Evolutionary conservation across 225 moss, liverwort and hornwort species (phyloP).

Genomic region (Lunularia cruciata): DNA sequence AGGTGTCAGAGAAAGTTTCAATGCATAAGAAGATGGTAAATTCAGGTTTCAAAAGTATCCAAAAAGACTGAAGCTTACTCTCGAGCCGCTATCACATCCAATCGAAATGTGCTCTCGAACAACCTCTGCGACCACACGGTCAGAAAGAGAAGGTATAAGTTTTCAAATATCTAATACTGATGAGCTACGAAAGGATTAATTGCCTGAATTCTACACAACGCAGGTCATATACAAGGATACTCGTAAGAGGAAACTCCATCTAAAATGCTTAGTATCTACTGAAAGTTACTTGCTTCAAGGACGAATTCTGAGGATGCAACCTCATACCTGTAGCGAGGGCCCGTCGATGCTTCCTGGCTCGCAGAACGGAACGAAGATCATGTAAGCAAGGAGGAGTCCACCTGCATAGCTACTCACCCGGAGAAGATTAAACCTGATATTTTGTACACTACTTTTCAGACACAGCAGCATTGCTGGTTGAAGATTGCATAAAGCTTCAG

Average conservation of each 20-base stretch:
- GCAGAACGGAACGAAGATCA: slow-evolving; percentile 85
- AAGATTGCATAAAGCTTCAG: too few species aligned
- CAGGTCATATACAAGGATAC: background rate
- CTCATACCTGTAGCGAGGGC: slow-evolving; percentile 69
- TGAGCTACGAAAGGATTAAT: background rate
- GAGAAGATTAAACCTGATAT: too few species aligned
- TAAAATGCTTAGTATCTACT: background rate
- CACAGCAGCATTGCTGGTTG: too few species aligned
- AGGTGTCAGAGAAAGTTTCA: too few species aligned
- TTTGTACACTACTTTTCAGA: too few species aligned
- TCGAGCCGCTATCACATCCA: slow-evolving; percentile 77
- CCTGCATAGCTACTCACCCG: slow-evolving; percentile 70
- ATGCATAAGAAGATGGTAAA: background rate
- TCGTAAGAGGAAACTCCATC: too few species aligned
- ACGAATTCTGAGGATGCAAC: too few species aligned
- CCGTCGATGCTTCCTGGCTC: slow-evolving; percentile 84
- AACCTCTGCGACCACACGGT: too few species aligned
- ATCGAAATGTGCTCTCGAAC: slow-evolving; percentile 84
- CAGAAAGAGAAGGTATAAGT: slow-evolving; percentile 14
- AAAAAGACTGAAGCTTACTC: slow-evolving; percentile 54
- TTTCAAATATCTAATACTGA: too few species aligned
- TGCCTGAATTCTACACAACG: too few species aligned
- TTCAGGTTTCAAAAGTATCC: background rate
- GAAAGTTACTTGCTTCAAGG: too few species aligned
- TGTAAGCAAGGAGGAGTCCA: slow-evolving; percentile 83